Percentiles rank a stretch among this genome's conserved stretches.
phyloP scores from a whole-genome alignment of 306 rosid genomes.

The Prunus padus region DNA sequence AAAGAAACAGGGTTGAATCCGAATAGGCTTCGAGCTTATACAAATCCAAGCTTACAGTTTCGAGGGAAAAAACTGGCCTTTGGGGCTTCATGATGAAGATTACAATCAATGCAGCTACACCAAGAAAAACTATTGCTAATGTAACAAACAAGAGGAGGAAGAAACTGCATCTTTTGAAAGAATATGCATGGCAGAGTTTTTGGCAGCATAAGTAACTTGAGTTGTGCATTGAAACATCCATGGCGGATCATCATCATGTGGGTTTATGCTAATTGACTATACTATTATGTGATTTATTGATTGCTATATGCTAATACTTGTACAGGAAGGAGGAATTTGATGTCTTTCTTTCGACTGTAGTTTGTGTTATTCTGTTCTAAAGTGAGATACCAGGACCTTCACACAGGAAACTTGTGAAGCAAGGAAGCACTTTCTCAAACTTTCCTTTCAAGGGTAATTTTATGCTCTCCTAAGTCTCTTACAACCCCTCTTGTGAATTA shows the following conservation, averaged over 20 bases:
- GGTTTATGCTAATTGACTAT: conserved; percentile 1
- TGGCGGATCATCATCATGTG: conserved; percentile 21
- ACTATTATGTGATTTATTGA: background rate
- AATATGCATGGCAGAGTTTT: conserved; percentile 14
- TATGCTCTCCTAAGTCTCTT: no score
- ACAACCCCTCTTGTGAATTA: no score
- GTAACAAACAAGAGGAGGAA: conserved; percentile 36
- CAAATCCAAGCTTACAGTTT: conserved; percentile 23
- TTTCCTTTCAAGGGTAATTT: no score
- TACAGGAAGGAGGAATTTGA: conserved; percentile 30
- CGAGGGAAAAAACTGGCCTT: conserved; percentile 33
- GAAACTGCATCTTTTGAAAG: conserved; percentile 37
- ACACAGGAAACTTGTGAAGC: conserved; percentile 9
- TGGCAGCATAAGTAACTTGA: conserved; percentile 9
- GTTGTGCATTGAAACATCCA: conserved; percentile 30
- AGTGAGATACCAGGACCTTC: conserved; percentile 29
- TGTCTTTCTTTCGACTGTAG: conserved; percentile 41
- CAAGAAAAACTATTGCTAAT: conserved; percentile 24
- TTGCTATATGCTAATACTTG: conserved; percentile 17
- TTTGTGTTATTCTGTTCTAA: conserved; percentile 32
- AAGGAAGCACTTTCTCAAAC: conserved; percentile 8
- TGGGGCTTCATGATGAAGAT: conserved; percentile 38
- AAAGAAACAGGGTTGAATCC: conserved; percentile 27
- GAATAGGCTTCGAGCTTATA: conserved; percentile 28
- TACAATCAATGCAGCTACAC: conserved; percentile 27